Evolutionary conservation across 176 grass and related monocot genomes (phyloP).

Genomic region (Tillandsia leiboldiana): DNA sequence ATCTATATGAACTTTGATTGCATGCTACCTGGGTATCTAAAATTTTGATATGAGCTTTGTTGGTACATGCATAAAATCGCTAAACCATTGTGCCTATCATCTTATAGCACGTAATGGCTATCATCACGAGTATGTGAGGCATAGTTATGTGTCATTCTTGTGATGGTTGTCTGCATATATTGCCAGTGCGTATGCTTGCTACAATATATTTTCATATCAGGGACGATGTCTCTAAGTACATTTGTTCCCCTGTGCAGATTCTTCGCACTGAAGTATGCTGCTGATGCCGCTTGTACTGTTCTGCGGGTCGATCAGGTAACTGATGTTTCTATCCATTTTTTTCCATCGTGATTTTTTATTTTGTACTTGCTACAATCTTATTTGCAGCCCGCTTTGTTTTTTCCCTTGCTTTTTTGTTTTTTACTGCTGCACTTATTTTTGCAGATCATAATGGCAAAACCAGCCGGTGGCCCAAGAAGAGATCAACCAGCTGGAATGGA

Average conservation of each 20-base stretch:
- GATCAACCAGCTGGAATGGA: constrained; percentile 54
- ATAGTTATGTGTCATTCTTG: neutral
- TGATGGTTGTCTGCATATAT: neutral
- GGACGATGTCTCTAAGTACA: neutral
- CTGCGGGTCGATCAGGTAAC: constrained; percentile 82
- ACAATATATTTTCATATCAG: neutral
- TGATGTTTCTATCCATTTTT: neutral
- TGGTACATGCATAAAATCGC: too few species aligned
- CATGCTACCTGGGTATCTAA: too few species aligned
- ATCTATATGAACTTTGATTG: too few species aligned
- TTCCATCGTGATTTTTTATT: neutral
- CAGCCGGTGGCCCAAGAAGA: constrained; percentile 65
- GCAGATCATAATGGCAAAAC: constrained; percentile 95
- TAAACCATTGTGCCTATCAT: too few species aligned
- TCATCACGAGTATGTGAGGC: too few species aligned
- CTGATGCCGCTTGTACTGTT: constrained; percentile 62
- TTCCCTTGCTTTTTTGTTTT: neutral
- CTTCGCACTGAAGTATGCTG: constrained; percentile 77
- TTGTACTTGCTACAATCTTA: neutral
- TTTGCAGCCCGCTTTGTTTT: neutral
- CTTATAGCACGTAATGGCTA: too few species aligned
- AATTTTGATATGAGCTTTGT: too few species aligned
- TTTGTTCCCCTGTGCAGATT: constrained; percentile 31
- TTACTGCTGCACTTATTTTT: neutral
- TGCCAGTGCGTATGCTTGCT: neutral